Evolutionary conservation across 805 yeast genomes (phyloP), one percentile per base, ranked within the genome.

Genomic region (Metschnikowia shivogae): DNA sequence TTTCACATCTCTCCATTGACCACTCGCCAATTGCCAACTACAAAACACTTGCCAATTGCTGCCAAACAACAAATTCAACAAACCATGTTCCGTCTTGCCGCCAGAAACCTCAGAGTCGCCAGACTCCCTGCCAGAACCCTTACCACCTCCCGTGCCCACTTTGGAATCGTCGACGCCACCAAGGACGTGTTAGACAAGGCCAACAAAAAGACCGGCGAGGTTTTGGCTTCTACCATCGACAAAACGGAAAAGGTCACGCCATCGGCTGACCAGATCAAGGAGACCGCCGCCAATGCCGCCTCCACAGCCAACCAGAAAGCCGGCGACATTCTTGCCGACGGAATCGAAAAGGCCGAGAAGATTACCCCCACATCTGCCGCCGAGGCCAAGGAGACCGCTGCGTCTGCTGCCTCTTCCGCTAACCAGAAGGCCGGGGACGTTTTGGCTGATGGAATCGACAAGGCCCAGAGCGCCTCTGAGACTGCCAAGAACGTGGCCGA

Each of bases 171-270:
- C 11, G 70, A 62, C 38, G 45, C 63, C 11, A 70, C 72, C 19
- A 68, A 68, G 55, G 66, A 64, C n/a, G 64, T 60, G 6, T 59
- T 65, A 36, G 46, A 54, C 33, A 64, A 60, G 45, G 64, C 59
- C 32, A 62, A 62, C 52, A 61, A 63, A 46, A 70, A 67, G 54
- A 65, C 69, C n/a, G 76, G 75, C 7, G 62, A 70, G 47, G 63
- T 61, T 7, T 59, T 67, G 13, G 75, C 74, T n/a, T 62, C 60
- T 17, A 70, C 73, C 1, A 56, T 71, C 45, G 72, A 70, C 31
- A 64, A 60, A 34, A 70, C 72, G 17, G 72, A 60, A 39, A 36
- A 52, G 13, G 52, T 40, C 28, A 47, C 57, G 12, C 59, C 60
- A 1, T 44, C 52, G 59, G 46, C 49, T 6, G 58, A 52, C 3